These are phyloP conservation scores for Hypoxylon perforatum DNA, from an alignment of 495 filamentous ascomycete genomes.

Conservation along the genomic window DNA sequence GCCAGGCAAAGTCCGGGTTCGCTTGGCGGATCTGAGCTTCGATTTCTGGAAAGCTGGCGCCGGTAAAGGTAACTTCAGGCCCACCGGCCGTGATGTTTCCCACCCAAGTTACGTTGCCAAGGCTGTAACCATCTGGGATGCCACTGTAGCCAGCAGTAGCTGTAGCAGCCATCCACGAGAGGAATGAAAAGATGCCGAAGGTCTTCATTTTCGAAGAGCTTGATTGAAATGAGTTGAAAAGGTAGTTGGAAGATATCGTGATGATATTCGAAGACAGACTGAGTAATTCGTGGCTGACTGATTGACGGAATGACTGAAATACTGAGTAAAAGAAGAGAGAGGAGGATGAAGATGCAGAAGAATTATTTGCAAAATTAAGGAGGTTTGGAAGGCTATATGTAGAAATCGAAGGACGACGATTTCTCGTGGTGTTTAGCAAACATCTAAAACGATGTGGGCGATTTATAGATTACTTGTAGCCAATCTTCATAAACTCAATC, in stretches of 20 bases:
- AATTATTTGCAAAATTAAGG: too few relatives aligned
- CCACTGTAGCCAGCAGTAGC: background rate
- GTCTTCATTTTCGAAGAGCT: conserved; percentile 12
- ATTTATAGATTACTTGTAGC: too few relatives aligned
- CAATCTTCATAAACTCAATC: too few relatives aligned
- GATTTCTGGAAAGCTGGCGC: conserved; percentile 16
- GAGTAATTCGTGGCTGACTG: too few relatives aligned
- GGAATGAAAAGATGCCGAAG: conserved; percentile 1
- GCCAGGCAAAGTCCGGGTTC: conserved; percentile 27
- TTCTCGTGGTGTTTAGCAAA: too few relatives aligned
- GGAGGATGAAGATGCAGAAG: too few relatives aligned
- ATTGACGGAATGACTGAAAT: too few relatives aligned
- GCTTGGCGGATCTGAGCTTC: conserved; percentile 23
- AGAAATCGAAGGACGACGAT: too few relatives aligned
- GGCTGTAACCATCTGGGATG: conserved; percentile 4
- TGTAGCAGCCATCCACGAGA: conserved; percentile 4
- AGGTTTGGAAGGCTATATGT: too few relatives aligned
- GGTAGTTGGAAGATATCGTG: background rate
- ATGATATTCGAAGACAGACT: background rate
- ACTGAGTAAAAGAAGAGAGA: too few relatives aligned
- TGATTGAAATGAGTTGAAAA: background rate
- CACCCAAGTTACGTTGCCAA: conserved; percentile 21
- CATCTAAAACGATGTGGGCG: too few relatives aligned
- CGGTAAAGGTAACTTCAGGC: conserved; percentile 17
- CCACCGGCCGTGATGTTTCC: conserved; percentile 20